These are phyloP conservation scores for Lentinula edodes DNA, from an alignment of 768 basidiomycete genomes.

Conservation along the genomic window DNA sequence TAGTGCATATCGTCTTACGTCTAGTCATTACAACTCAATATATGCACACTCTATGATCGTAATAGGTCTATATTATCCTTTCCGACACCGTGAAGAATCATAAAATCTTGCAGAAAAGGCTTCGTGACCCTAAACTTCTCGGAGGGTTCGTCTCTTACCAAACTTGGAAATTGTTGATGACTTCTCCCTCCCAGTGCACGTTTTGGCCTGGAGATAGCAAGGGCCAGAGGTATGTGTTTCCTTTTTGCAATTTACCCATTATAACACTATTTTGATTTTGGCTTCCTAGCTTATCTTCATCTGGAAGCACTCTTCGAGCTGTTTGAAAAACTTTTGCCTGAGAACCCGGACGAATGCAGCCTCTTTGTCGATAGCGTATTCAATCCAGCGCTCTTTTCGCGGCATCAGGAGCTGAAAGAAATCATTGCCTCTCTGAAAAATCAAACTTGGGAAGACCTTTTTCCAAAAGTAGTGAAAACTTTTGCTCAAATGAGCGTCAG, in stretches of 20 bases:
- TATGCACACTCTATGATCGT: conserved; percentile 9
- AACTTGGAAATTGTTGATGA: neutral
- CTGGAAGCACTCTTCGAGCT: conserved; percentile 53
- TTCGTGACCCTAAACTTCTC: conserved; percentile 38
- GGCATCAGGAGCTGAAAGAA: conserved; percentile 30
- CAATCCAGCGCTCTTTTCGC: conserved; percentile 28
- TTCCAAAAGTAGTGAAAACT: conserved; percentile 38
- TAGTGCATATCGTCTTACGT: neutral
- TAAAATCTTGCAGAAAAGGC: conserved; percentile 33
- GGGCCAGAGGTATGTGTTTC: conserved; percentile 35
- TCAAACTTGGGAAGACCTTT: conserved; percentile 50
- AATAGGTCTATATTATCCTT: conserved; percentile 49
- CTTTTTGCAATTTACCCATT: neutral
- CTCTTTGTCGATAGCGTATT: conserved; percentile 52
- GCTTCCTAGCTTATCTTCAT: conserved; percentile 43
- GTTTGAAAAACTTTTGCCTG: conserved; percentile 49
- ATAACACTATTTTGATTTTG: neutral
- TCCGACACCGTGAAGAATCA: conserved; percentile 40
- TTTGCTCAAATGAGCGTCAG: conserved; percentile 39
- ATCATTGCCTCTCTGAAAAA: conserved; percentile 36
- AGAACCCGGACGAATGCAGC: conserved; percentile 30
- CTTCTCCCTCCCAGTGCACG: conserved; percentile 25
- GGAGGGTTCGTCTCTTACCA: conserved; percentile 38
- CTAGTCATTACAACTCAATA: conserved; percentile 11
- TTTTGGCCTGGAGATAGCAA: conserved; percentile 43